Evolutionary conservation across 345 rosid species (phyloP).

Genomic region (Moringa oleifera): DNA sequence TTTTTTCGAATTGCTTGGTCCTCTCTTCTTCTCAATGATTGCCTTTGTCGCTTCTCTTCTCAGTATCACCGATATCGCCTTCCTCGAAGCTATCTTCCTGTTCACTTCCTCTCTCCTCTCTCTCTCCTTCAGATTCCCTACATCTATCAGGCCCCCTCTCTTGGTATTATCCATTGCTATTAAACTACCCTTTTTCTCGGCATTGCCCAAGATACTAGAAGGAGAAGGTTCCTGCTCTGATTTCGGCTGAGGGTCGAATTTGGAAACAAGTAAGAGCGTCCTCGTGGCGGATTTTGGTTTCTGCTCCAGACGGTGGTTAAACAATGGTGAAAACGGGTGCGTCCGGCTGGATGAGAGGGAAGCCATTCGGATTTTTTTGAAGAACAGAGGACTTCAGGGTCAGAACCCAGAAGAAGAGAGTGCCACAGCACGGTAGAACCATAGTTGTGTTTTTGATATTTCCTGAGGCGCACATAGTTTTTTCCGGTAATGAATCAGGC

Average conservation of each 20-base stretch:
- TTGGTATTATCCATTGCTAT: conserved; percentile 17
- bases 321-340: conserved; percentile 23
- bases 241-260: conserved; percentile 7
- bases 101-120: conserved; percentile 52
- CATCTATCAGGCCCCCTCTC: conserved; percentile 29
- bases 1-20: conserved; percentile 56
- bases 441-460: too few relatives aligned
- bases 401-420: too few relatives aligned
- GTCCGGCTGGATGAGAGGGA: conserved; percentile 23
- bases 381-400: background rate
- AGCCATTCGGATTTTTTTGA: conserved; percentile 24
- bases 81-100: conserved; percentile 71
- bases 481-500: too few relatives aligned
- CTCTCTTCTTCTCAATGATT: conserved; percentile 72
- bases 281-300: conserved; percentile 2
- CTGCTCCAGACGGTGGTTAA: conserved; percentile 19
- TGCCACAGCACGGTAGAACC: too few relatives aligned
- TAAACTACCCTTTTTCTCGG: conserved; percentile 2
- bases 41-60: conserved; percentile 80
- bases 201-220: background rate
- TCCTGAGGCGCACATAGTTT: too few relatives aligned
- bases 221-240: conserved; percentile 3
- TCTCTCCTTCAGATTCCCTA: conserved; percentile 36
- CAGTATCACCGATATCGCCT: conserved; percentile 70
- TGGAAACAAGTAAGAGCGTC: conserved; percentile 13